A percentile compares a stretch with the other conserved stretches of the same genome.
Evolutionary conservation across 352 stramenopile species (phyloP).

Genomic region (Aphanomyces euteiches): DNA sequence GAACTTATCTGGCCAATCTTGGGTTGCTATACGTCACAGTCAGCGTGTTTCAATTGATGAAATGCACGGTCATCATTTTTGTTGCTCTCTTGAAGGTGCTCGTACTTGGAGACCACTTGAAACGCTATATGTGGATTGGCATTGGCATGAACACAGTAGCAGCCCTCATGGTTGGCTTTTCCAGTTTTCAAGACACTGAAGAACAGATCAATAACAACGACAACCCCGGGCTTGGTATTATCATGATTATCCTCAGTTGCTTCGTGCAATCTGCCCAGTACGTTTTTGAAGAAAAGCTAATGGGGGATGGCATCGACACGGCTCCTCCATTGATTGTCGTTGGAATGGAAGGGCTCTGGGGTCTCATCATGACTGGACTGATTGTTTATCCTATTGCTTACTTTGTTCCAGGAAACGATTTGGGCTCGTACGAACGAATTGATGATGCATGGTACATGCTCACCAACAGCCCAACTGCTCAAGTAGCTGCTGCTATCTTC

Average conservation of each 20-base stretch:
- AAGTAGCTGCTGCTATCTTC: slow-evolving; percentile 79
- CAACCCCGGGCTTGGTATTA: slow-evolving; percentile 86
- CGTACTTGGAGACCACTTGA: slow-evolving; percentile 85
- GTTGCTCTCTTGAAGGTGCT: slow-evolving; percentile 96
- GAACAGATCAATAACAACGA: slow-evolving; percentile 59
- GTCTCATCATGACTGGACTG: slow-evolving; percentile 87
- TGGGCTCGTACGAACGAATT: slow-evolving; percentile 92
- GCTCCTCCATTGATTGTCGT: slow-evolving; percentile 91
- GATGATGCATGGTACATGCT: slow-evolving; percentile 78
- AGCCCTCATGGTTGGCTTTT: slow-evolving; percentile 90
- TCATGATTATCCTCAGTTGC: slow-evolving; percentile 93
- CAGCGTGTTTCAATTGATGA: slow-evolving; percentile 87
- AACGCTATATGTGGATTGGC: slow-evolving; percentile 95
- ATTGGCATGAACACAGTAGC: slow-evolving; percentile 93
- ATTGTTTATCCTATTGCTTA: slow-evolving; percentile 93
- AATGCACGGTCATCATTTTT: slow-evolving; percentile 94
- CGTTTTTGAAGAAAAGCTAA: slow-evolving; percentile 97
- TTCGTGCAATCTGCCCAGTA: slow-evolving; percentile 94
- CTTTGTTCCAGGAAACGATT: slow-evolving; percentile 87
- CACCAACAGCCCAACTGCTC: slow-evolving; percentile 54
- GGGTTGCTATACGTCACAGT: slow-evolving; percentile 90
- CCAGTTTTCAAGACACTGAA: slow-evolving; percentile 84
- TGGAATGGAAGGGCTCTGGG: slow-evolving; percentile 97
- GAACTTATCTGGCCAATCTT: slow-evolving; percentile 93
- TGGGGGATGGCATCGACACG: slow-evolving; percentile 89